Percentiles rank a stretch among this genome's conserved stretches.
phyloP scores from a whole-genome alignment of 306 rosid genomes.

The Adenanthera pavonina region DNA sequence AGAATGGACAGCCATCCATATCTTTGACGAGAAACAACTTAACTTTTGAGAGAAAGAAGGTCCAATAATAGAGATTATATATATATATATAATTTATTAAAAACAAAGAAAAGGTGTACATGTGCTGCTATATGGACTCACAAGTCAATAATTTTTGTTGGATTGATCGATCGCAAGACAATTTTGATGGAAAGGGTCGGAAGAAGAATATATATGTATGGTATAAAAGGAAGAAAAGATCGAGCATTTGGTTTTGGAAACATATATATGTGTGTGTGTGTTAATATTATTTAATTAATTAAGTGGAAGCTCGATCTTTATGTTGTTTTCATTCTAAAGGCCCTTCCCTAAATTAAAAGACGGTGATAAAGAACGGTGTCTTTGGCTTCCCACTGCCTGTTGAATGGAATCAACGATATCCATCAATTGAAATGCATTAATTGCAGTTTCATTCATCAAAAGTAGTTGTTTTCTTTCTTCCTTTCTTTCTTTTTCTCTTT shows the following conservation, averaged over 20 bases:
- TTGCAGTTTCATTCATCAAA: background rate
- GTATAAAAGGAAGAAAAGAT: background rate
- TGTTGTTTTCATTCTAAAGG: background rate
- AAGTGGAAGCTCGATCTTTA: constrained; percentile 5
- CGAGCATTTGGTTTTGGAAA: background rate
- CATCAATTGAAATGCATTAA: background rate
- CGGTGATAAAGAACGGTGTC: background rate
- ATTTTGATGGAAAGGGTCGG: background rate
- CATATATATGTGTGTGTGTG: no score
- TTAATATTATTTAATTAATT: background rate
- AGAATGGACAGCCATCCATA: background rate
- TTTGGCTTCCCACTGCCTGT: background rate
- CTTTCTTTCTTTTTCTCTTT: background rate
- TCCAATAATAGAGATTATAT: constrained; percentile 3
- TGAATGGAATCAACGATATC: background rate
- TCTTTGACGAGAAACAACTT: background rate
- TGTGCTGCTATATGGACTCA: background rate
- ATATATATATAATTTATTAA: no score
- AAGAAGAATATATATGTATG: no score
- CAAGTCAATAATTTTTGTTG: background rate
- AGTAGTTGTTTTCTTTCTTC: background rate
- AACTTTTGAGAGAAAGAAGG: background rate
- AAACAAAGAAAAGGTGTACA: background rate
- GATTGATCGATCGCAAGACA: background rate
- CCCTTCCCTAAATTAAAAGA: background rate